These are phyloP conservation scores for Linum trigynum DNA, from an alignment of 345 rosid species.

Conservation along the genomic window DNA sequence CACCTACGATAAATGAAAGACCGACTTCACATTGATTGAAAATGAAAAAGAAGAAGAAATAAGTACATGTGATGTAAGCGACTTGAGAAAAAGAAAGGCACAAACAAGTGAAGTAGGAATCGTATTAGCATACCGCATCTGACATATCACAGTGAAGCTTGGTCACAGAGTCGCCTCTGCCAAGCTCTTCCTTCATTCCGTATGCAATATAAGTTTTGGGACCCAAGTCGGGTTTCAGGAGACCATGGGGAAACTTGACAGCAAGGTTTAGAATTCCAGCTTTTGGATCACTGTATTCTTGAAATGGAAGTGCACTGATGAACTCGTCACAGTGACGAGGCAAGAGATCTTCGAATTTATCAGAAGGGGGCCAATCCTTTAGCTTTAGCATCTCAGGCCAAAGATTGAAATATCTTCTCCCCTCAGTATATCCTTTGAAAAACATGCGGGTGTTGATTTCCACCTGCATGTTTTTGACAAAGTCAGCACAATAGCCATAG, in stretches of 20 bases:
- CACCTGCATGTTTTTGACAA: conserved; percentile 38
- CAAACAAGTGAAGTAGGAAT: not conserved
- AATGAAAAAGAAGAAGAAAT: too few relatives aligned
- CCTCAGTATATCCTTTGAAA: conserved; percentile 71
- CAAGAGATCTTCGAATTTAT: conserved; percentile 70
- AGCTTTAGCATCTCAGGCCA: conserved; percentile 97
- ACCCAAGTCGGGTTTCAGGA: conserved; percentile 78
- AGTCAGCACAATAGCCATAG: not conserved
- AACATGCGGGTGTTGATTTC: conserved; percentile 51
- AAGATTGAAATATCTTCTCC: conserved; percentile 56
- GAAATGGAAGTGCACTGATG: conserved; percentile 67
- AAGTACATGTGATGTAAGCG: too few relatives aligned
- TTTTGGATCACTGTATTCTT: conserved; percentile 69
- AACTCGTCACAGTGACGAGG: conserved; percentile 94
- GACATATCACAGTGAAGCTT: too few relatives aligned
- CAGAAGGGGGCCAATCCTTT: conserved; percentile 96
- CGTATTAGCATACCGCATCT: conserved; percentile 49
- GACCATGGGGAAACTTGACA: conserved; percentile 48
- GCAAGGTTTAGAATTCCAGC: conserved; percentile 75
- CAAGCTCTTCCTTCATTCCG: conserved; percentile 62
- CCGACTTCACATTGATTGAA: not conserved
- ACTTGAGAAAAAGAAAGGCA: not conserved
- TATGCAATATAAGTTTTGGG: conserved; percentile 92
- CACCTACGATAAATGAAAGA: conserved; percentile 32
- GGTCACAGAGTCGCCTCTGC: conserved; percentile 54